Evolutionary conservation across 108 stramenopile genomes (phyloP).

Genomic region (Skeletonema marinoi): DNA sequence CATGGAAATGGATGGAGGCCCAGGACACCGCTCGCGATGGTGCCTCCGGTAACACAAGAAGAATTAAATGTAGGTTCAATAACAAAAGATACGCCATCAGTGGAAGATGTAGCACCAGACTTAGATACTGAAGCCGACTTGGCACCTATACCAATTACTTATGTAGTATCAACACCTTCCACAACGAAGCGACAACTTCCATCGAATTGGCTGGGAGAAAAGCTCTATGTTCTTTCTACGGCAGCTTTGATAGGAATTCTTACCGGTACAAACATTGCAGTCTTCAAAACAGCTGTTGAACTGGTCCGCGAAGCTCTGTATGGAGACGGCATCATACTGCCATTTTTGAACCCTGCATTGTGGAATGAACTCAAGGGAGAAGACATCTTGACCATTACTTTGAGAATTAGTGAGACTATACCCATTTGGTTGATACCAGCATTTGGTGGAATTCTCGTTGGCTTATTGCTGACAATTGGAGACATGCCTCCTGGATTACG

Average conservation of each 20-base stretch:
- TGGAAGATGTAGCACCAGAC: not conserved
- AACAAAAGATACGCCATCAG: not conserved
- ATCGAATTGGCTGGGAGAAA: conserved; percentile 49
- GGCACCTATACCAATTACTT: not conserved
- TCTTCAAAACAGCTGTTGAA: conserved; percentile 78
- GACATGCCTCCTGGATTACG: conserved; percentile 69
- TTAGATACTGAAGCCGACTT: not conserved
- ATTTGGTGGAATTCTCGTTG: conserved; percentile 67
- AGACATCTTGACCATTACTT: not conserved
- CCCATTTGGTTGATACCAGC: conserved; percentile 58
- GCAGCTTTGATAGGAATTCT: conserved; percentile 67
- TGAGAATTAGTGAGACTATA: conserved; percentile 26
- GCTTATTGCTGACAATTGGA: conserved; percentile 50
- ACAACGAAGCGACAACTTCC: conserved; percentile 14
- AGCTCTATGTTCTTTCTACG: conserved; percentile 48
- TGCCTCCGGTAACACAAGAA: not conserved
- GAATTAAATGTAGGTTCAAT: not conserved
- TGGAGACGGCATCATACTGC: conserved; percentile 31
- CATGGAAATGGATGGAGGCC: not conserved
- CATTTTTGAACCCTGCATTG: conserved; percentile 7
- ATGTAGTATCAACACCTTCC: not conserved
- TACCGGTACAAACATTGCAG: conserved; percentile 63
- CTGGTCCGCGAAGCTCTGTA: conserved; percentile 55
- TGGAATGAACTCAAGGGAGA: conserved; percentile 4
- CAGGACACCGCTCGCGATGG: not conserved